phyloP scores from a whole-genome alignment of 768 basidiomycete genomes.

The Mycena vitilis region DNA sequence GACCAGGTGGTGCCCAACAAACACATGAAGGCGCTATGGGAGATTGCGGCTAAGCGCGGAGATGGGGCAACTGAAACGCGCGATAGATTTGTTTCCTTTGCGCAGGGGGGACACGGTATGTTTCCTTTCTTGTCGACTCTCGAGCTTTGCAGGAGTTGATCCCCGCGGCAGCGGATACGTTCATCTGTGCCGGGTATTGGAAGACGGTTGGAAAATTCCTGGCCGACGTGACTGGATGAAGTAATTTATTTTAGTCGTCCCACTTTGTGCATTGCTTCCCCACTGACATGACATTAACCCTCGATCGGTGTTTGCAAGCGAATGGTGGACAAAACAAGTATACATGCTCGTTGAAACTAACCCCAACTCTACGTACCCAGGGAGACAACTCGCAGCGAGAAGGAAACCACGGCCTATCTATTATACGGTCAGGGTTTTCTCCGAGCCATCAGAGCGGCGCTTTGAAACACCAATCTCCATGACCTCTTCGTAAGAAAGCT shows the following conservation, averaged over 20 bases:
- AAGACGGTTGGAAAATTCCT: constrained; percentile 46
- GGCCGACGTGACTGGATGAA: not conserved
- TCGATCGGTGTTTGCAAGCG: not conserved
- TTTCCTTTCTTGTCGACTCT: too few relatives aligned
- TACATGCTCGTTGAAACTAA: too few relatives aligned
- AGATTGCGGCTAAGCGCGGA: constrained; percentile 45
- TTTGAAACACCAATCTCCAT: not conserved
- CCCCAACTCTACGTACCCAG: not conserved
- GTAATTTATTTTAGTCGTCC: not conserved
- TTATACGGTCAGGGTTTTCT: constrained; percentile 2
- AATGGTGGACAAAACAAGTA: too few relatives aligned
- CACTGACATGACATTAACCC: not conserved
- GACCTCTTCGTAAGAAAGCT: not conserved
- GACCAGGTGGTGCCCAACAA: constrained; percentile 66
- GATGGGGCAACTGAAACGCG: constrained; percentile 33
- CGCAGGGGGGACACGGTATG: constrained; percentile 16
- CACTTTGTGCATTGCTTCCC: not conserved
- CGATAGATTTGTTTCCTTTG: constrained; percentile 23
- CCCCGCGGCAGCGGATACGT: not conserved
- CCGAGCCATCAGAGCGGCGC: not conserved
- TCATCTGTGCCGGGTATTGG: constrained; percentile 47
- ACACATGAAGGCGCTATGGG: constrained; percentile 67
- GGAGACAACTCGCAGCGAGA: not conserved
- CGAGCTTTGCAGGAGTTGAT: too few relatives aligned
- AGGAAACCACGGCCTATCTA: not conserved